Evolutionary conservation across 371 early-diverging fungal genomes (phyloP).

Genomic region (Lichtheimia hyalospora): DNA sequence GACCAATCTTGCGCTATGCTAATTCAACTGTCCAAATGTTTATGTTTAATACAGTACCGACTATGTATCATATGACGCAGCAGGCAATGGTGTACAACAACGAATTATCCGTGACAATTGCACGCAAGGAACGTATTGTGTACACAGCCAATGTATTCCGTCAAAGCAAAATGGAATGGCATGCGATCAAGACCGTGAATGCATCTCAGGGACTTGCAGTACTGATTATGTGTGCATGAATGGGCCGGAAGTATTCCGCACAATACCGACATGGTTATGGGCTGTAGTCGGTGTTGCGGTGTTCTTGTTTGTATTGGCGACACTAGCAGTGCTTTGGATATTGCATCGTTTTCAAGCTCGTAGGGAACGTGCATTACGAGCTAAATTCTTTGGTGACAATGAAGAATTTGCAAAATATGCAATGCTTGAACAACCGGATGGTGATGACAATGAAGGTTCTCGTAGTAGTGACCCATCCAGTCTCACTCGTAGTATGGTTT

Average conservation of each 20-base stretch:
- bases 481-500: not conserved
- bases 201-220: slow-evolving; percentile 43
- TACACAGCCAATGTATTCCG: slow-evolving; percentile 19
- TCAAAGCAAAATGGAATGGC: slow-evolving; percentile 18
- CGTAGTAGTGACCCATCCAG: not conserved
- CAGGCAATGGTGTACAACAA: slow-evolving; percentile 25
- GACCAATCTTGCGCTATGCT: not conserved
- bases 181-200: slow-evolving; percentile 46
- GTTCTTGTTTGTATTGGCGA: slow-evolving; percentile 32
- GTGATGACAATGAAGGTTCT: not conserved
- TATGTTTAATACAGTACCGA: slow-evolving; percentile 9
- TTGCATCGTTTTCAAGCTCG: slow-evolving; percentile 49
- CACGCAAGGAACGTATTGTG: slow-evolving; percentile 39
- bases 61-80: slow-evolving; percentile 33
- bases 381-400: slow-evolving; percentile 42
- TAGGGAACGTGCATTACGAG: slow-evolving; percentile 37
- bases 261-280: slow-evolving; percentile 42
- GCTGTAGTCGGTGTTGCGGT: slow-evolving; percentile 31
- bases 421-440: slow-evolving; percentile 21
- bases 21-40: not conserved
- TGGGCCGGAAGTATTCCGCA: slow-evolving; percentile 45
- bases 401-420: slow-evolving; percentile 46
- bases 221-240: slow-evolving; percentile 28
- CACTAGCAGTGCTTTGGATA: slow-evolving; percentile 33
- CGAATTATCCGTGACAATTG: slow-evolving; percentile 50